phyloP scores from a whole-genome alignment of 805 yeast species.

The Metschnikowia orientalis region DNA sequence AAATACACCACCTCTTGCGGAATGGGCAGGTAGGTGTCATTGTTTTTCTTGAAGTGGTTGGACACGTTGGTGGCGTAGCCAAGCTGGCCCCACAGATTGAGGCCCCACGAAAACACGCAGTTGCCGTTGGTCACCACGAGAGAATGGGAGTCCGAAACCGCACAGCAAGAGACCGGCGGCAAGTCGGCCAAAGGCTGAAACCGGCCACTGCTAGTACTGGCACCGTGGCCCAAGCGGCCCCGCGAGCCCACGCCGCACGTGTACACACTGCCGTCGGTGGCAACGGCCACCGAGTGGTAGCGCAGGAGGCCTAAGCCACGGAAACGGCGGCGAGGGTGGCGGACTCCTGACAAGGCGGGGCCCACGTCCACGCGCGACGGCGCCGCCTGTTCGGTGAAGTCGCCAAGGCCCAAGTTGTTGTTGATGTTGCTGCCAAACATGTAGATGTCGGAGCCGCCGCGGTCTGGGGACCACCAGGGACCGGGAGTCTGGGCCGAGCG shows the following conservation, averaged over 20 bases:
- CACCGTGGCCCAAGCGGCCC: constrained; percentile 65
- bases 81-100: constrained; percentile 61
- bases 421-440: constrained; percentile 63
- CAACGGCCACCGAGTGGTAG: constrained; percentile 59
- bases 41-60: constrained; percentile 16
- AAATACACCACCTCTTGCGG: constrained; percentile 37
- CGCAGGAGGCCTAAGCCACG: constrained; percentile 52
- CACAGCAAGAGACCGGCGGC: constrained; percentile 28
- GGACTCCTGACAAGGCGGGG: constrained; percentile 16
- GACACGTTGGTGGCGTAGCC: constrained; percentile 37
- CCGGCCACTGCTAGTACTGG: constrained; percentile 33
- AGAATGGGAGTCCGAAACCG: constrained; percentile 64
- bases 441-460: constrained; percentile 57
- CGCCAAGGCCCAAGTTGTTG: constrained; percentile 63
- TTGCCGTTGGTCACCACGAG: constrained; percentile 50
- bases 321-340: constrained; percentile 39
- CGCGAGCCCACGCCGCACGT: constrained; percentile 65
- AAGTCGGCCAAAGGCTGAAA: constrained; percentile 41
- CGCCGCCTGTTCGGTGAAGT: constrained; percentile 42
- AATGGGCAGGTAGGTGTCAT: constrained; percentile 27
- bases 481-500: no score
- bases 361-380: constrained; percentile 36
- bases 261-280: constrained; percentile 51
- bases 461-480: constrained; percentile 41
- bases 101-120: constrained; percentile 76